These are phyloP conservation scores for Primulina eburnea DNA, from an alignment of 257 asterid species.

Conservation along the genomic window DNA sequence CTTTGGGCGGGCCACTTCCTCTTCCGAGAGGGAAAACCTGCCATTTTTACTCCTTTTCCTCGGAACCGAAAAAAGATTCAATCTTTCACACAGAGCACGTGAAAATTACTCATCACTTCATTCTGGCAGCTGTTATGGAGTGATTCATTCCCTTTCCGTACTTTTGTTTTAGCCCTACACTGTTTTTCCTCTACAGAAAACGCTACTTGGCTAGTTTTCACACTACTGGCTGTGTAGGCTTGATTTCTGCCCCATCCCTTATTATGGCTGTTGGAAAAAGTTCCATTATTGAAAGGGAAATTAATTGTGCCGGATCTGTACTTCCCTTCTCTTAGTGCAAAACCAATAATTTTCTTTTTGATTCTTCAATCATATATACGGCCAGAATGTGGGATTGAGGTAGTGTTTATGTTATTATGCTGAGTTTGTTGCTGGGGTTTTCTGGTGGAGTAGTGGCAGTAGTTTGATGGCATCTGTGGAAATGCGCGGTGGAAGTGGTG, in stretches of 20 bases:
- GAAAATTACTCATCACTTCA: not conserved
- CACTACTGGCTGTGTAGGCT: slow-evolving; percentile 28
- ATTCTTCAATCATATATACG: not conserved
- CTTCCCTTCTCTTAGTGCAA: slow-evolving; percentile 3
- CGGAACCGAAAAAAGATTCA: slow-evolving; percentile 1
- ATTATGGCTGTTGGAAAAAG: slow-evolving; percentile 27
- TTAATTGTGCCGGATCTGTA: slow-evolving; percentile 34
- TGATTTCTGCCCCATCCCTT: slow-evolving; percentile 31
- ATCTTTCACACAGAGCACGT: not conserved
- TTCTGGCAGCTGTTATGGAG: not conserved
- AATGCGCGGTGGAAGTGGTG: not conserved
- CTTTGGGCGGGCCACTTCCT: slow-evolving; percentile 25
- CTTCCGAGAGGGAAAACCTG: slow-evolving; percentile 2
- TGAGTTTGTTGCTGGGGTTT: not conserved
- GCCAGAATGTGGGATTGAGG: not conserved
- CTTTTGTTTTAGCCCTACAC: slow-evolving; percentile 19
- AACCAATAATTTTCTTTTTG: slow-evolving; percentile 19
- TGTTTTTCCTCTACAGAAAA: not conserved
- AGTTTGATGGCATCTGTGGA: slow-evolving; percentile 17
- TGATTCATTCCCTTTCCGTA: not conserved
- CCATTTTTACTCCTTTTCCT: slow-evolving; percentile 6
- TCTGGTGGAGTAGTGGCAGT: not conserved
- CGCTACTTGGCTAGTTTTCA: slow-evolving; percentile 7
- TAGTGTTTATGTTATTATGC: not conserved
- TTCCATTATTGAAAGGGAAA: not conserved